phyloP scores from a whole-genome alignment of 345 rosid genomes.

The Diplotaxis tenuifolia region DNA sequence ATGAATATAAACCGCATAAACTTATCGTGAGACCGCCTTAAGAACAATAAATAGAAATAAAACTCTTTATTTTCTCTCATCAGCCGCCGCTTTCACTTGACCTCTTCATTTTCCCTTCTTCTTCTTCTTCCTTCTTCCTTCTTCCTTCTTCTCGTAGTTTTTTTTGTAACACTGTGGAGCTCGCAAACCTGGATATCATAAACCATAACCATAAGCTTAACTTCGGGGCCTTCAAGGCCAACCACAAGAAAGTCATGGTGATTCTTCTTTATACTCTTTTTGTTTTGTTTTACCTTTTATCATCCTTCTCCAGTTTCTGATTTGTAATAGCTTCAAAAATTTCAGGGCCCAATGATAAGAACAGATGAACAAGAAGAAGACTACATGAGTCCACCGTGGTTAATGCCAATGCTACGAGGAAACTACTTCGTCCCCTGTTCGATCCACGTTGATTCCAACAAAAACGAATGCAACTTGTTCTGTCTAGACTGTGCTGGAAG shows the following conservation, averaged over 20 bases:
- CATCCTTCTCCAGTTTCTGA: constrained; percentile 1
- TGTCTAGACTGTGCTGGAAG: constrained; percentile 78
- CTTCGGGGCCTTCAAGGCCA: constrained; percentile 41
- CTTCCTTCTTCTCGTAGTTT: constrained; percentile 20
- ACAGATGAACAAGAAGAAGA: constrained; percentile 41
- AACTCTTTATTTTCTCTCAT: constrained; percentile 26
- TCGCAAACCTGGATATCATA: constrained; percentile 38
- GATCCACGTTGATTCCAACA: constrained; percentile 63
- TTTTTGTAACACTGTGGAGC: constrained; percentile 7
- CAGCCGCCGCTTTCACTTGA: constrained; percentile 40
- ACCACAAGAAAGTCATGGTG: constrained; percentile 52
- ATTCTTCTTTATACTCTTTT: neutral
- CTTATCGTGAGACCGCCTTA: constrained; percentile 39
- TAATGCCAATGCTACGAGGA: constrained; percentile 69
- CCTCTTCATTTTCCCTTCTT: constrained; percentile 7
- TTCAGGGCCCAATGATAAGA: constrained; percentile 45
- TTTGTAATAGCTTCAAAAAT: neutral
- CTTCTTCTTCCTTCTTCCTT: constrained; percentile 8
- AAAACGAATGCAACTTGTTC: constrained; percentile 85
- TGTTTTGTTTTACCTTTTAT: neutral
- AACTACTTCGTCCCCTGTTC: constrained; percentile 71
- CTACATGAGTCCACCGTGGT: constrained; percentile 59
- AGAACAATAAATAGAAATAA: neutral
- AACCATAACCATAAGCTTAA: constrained; percentile 29
- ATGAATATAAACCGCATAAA: constrained; percentile 37